phyloP scores from a whole-genome alignment of 2,329 filamentous ascomycete species.

The Pyrenochaeta sp. region DNA sequence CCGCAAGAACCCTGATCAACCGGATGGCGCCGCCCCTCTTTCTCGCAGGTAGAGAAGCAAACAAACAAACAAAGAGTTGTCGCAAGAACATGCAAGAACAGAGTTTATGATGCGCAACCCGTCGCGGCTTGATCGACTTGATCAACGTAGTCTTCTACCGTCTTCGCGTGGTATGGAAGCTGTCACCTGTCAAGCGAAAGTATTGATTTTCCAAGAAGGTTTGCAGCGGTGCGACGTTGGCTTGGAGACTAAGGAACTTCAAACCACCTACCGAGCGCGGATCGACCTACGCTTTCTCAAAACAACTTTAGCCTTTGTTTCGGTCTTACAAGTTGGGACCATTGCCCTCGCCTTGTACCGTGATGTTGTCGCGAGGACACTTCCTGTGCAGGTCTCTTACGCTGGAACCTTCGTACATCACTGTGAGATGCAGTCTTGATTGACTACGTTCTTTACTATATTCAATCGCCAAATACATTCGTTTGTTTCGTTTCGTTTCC shows the following conservation, averaged over 20 bases:
- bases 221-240: slow-evolving; percentile 31
- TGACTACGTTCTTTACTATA: slow-evolving; percentile 24
- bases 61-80: slow-evolving; percentile 1
- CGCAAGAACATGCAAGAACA: background rate
- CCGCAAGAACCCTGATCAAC: no score
- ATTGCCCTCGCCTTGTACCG: slow-evolving; percentile 22
- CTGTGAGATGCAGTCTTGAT: slow-evolving; percentile 15
- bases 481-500: no score
- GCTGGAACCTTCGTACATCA: slow-evolving; percentile 19
- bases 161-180: slow-evolving; percentile 9
- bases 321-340: slow-evolving; percentile 31
- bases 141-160: slow-evolving; percentile 3
- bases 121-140: no score
- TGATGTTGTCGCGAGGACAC: slow-evolving; percentile 29
- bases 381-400: slow-evolving; percentile 22
- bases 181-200: slow-evolving; percentile 19
- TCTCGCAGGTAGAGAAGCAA: no score
- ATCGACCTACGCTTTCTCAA: slow-evolving; percentile 32
- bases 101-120: no score
- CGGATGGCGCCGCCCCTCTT: no score
- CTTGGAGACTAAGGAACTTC: slow-evolving; percentile 28
- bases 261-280: slow-evolving; percentile 33
- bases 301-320: slow-evolving; percentile 31
- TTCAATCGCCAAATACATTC: background rate
- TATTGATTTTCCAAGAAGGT: slow-evolving; percentile 23